Evolutionary conservation across 495 filamentous ascomycete species (phyloP), one percentile per base, ranked within the genome.

Genomic region (Rostrohypoxylon terebratum): DNA sequence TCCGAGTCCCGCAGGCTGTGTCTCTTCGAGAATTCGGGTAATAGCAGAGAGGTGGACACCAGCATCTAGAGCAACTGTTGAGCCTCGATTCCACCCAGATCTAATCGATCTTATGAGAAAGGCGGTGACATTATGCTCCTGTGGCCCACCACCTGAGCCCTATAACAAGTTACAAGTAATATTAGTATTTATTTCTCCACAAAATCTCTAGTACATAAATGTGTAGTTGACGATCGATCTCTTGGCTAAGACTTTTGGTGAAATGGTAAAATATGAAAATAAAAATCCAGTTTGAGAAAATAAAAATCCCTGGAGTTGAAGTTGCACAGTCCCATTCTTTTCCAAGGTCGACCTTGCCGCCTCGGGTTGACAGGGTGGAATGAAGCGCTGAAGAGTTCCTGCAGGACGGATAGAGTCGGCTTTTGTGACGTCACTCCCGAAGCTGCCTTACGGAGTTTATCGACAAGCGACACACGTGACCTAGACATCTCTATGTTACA

Each of bases 81-180:
- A 97, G 33, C 91, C 90, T 73, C 88, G 90, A 21, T 86, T 76
- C 96, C 96, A 99, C 44, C 86, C 84, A 34, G 89, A 87, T n/a
- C 89, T 83, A 7, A 89, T 86, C 1, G 94, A 94, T 51, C 95
- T 91, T 45, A 98, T 91, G 1, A 99, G 88, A 38, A 98, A 86
- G 9, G 93, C 94, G 3, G 96, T 98, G 3, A 94, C 90, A 73
- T 93, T 92, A 75, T 94, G 90, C 83, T 99, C 96, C 71, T 87
- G 87, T 9, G 96, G 96, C 31, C 96, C 96, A 72, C 96, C 96
- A 58, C 93, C 94, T 31, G 93, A 89, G 60, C 96, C 96, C 94
- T 98, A 74, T 61, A 36, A 58, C 67, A 64, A 68, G 58, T 61
- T 64, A n/a, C n/a, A n/a, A n/a, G n/a, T 64, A 58, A 59, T n/a